A percentile compares a stretch with the other conserved stretches of the same genome.
Conservation (phyloP, 352 stramenopile genomes). For the Globisporangium paroecandrum region DNA sequence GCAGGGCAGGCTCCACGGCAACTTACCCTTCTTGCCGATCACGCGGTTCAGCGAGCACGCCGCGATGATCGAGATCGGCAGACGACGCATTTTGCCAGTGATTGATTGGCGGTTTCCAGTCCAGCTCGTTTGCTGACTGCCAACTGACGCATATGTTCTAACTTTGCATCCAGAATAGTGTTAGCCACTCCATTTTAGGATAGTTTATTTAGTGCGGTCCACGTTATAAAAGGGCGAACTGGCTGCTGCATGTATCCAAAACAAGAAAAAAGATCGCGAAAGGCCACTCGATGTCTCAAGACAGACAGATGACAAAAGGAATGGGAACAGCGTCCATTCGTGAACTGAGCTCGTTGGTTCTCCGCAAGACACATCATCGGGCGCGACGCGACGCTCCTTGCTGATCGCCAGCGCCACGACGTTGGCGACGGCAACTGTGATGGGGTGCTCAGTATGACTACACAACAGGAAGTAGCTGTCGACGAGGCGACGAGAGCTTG, state of each 20-base stretch:
- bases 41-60: conserved; percentile 68
- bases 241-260: neutral
- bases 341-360: neutral
- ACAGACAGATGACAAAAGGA: neutral
- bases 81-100: conserved; percentile 1
- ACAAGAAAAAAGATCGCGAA: neutral
- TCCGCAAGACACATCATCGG: neutral
- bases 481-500: neutral
- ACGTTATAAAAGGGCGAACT: neutral
- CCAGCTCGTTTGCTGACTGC: too few relatives aligned
- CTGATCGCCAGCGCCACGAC: neutral
- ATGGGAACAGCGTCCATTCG: neutral
- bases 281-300: neutral
- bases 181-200: neutral
- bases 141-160: too few relatives aligned
- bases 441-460: neutral
- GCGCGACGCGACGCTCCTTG: neutral
- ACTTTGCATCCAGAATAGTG: neutral
- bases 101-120: neutral
- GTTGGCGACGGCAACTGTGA: neutral
- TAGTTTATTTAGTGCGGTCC: neutral
- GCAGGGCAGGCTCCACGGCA: conserved; percentile 58
- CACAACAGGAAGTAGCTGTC: neutral
- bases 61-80: conserved; percentile 60
- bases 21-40: conserved; percentile 45